Conservation (phyloP, 129 eudicot genomes). For the Pseudognaphalium luteoalbum region DNA sequence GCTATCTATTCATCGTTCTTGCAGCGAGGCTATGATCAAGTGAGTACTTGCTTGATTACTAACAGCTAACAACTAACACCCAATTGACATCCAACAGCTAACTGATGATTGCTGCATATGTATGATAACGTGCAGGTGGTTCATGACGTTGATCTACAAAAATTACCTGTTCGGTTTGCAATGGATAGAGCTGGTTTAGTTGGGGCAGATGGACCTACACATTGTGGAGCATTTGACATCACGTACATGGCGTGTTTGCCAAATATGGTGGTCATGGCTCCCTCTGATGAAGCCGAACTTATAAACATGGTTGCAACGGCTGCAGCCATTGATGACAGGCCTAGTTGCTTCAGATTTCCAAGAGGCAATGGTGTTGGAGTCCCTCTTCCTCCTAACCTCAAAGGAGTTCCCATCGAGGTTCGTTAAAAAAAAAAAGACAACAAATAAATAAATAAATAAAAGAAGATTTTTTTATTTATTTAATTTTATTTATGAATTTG, state of each 20-base stretch:
- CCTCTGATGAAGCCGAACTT: slow-evolving; percentile 81
- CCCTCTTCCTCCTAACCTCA: slow-evolving; percentile 54
- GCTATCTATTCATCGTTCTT: slow-evolving; percentile 84
- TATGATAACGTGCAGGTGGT: slow-evolving; percentile 51
- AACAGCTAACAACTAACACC: not conserved
- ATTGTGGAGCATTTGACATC: slow-evolving; percentile 89
- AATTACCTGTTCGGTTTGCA: slow-evolving; percentile 81
- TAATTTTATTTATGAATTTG: not conserved
- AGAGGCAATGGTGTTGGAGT: slow-evolving; percentile 84
- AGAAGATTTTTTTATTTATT: no score
- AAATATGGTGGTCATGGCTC: slow-evolving; percentile 95
- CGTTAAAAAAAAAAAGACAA: not conserved
- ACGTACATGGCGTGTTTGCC: slow-evolving; percentile 91
- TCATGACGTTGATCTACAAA: slow-evolving; percentile 88
- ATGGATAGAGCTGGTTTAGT: slow-evolving; percentile 91
- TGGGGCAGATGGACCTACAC: slow-evolving; percentile 95
- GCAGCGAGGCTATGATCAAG: slow-evolving; percentile 88
- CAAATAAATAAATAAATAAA: no score
- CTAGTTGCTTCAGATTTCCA: slow-evolving; percentile 80
- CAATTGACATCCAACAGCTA: not conserved
- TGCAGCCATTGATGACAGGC: slow-evolving; percentile 78
- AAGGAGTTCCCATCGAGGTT: slow-evolving; percentile 84
- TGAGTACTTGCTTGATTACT: slow-evolving; percentile 19
- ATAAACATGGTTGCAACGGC: slow-evolving; percentile 88
- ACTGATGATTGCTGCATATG: not conserved